phyloP scores from a whole-genome alignment of 164 flowering plant genomes.

The Buxus sempervirens region DNA sequence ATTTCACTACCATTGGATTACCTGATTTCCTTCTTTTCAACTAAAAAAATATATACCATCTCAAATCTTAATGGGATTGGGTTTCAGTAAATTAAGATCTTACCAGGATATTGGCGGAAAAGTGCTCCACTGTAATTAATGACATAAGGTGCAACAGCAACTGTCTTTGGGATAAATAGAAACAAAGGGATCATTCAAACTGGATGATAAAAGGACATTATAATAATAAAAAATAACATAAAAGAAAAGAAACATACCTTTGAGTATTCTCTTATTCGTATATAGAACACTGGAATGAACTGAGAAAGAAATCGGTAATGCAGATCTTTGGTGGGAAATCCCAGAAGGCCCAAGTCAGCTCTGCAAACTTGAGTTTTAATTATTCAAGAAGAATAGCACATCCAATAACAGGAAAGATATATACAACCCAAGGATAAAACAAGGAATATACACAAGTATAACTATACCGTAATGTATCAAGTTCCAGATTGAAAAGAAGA shows the following conservation, averaged over 20 bases:
- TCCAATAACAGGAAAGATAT: neutral
- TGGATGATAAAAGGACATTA: neutral
- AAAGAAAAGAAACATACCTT: constrained; percentile 50
- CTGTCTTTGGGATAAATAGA: constrained; percentile 56
- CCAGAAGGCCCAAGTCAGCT: constrained; percentile 88
- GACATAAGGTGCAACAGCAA: constrained; percentile 89
- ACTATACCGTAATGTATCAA: constrained; percentile 84
- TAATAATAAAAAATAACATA: neutral
- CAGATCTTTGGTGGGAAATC: constrained; percentile 85
- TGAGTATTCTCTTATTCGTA: constrained; percentile 90
- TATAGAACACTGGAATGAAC: constrained; percentile 81
- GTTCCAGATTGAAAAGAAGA: constrained; percentile 92
- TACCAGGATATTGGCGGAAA: constrained; percentile 98
- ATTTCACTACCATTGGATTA: neutral
- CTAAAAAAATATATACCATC: neutral
- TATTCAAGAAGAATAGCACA: constrained; percentile 1
- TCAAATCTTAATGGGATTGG: neutral
- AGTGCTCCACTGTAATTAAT: constrained; percentile 90
- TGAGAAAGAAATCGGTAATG: constrained; percentile 95
- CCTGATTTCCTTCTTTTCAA: neutral
- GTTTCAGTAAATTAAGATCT: constrained; percentile 2
- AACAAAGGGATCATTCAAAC: constrained; percentile 16
- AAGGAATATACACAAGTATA: neutral
- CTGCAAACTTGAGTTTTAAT: constrained; percentile 37
- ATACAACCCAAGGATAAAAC: neutral